phyloP scores from a whole-genome alignment of 768 basidiomycete species.

The Tricholoma sp. region DNA sequence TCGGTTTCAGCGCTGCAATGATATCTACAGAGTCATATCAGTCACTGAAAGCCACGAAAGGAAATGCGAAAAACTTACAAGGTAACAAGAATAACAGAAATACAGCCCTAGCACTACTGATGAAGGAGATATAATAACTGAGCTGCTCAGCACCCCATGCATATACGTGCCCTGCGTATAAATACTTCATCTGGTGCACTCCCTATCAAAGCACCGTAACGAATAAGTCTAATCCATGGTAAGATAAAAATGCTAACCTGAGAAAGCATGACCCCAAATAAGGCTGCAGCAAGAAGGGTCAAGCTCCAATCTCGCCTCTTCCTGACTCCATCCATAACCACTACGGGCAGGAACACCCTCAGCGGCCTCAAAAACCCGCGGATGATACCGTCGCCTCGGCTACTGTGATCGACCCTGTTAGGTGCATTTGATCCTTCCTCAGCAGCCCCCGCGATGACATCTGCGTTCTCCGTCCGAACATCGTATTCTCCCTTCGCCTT shows the following conservation, averaged over 20 bases:
- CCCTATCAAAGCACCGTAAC: conserved; percentile 36
- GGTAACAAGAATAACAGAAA: conserved; percentile 49
- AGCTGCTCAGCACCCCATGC: conserved; percentile 68
- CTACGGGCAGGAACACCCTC: conserved; percentile 64
- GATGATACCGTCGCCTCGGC: conserved; percentile 25
- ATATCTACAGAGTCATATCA: conserved; percentile 36
- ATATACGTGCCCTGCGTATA: conserved; percentile 73
- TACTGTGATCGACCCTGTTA: background rate
- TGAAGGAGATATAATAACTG: conserved; percentile 71
- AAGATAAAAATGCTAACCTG: conserved; percentile 38
- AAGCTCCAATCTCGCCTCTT: conserved; percentile 75
- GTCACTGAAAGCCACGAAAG: background rate
- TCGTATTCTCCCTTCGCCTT: conserved; percentile 34
- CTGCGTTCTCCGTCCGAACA: conserved; percentile 18
- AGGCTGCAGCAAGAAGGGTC: conserved; percentile 57
- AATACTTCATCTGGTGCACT: conserved; percentile 76
- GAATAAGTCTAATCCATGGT: background rate
- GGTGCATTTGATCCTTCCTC: conserved; percentile 14
- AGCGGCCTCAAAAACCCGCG: conserved; percentile 49
- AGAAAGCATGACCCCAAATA: conserved; percentile 64
- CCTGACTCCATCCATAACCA: conserved; percentile 36
- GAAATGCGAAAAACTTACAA: conserved; percentile 22
- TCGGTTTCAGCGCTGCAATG: conserved; percentile 56
- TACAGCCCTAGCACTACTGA: conserved; percentile 56
- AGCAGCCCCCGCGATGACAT: background rate